Evolutionary conservation across 345 rosid genomes (phyloP).

Genomic region (Isatis tinctoria): DNA sequence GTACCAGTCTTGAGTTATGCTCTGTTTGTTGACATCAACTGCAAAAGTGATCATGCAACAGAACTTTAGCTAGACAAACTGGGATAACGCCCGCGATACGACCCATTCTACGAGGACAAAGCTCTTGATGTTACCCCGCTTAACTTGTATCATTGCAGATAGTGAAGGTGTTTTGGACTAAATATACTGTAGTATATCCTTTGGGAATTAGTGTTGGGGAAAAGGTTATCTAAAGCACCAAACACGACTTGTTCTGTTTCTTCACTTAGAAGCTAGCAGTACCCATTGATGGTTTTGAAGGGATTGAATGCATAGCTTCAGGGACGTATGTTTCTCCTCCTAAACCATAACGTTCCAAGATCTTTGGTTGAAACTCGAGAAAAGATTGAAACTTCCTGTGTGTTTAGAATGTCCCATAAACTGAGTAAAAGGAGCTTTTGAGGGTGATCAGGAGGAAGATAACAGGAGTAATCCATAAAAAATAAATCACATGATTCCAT

Average conservation of each 20-base stretch:
- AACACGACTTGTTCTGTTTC: constrained; percentile 46
- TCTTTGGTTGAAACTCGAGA: constrained; percentile 41
- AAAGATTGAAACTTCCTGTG: constrained; percentile 35
- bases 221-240: constrained; percentile 41
- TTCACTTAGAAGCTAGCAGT: constrained; percentile 14
- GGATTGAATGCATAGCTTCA: constrained; percentile 36
- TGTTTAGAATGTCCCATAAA: constrained; percentile 42
- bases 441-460: constrained; percentile 32
- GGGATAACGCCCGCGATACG: constrained; percentile 45
- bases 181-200: too few species aligned
- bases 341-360: constrained; percentile 43
- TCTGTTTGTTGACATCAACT: constrained; percentile 36
- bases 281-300: constrained; percentile 34
- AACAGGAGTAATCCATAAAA: constrained; percentile 30
- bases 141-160: constrained; percentile 45
- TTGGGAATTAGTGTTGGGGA: constrained; percentile 31
- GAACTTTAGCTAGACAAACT: constrained; percentile 38
- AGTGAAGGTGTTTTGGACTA: constrained; percentile 41
- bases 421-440: neutral
- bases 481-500: neutral
- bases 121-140: constrained; percentile 46
- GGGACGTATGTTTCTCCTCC: constrained; percentile 39
- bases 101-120: constrained; percentile 49
- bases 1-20: constrained; percentile 43
- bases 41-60: constrained; percentile 38